Conservation (phyloP, 2,329 filamentous ascomycete genomes). For the Diaporthe ampelina region DNA sequence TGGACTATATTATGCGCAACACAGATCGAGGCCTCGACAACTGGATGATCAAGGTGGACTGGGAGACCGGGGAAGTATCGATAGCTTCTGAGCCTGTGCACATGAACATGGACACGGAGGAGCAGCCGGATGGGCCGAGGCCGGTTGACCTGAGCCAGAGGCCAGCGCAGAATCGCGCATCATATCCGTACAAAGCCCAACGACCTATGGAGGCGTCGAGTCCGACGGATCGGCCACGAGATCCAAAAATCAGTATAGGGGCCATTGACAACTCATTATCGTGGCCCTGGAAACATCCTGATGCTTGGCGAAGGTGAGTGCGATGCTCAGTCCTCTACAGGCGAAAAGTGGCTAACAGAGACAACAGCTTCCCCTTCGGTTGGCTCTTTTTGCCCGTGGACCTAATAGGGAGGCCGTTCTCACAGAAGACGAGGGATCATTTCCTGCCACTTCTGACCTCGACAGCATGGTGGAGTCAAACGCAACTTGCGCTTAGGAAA, state of each 20-base stretch:
- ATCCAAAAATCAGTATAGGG: constrained; percentile 80
- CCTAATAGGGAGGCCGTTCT: constrained; percentile 95
- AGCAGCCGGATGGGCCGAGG: constrained; percentile 68
- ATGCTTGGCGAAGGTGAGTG: constrained; percentile 78
- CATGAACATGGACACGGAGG: constrained; percentile 71
- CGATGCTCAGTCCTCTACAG: not conserved
- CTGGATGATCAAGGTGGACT: constrained; percentile 99
- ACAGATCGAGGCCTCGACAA: constrained; percentile 97
- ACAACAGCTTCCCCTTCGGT: constrained; percentile 94
- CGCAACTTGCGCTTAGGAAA: constrained; percentile 85
- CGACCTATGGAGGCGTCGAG: constrained; percentile 87
- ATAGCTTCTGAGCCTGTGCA: constrained; percentile 85
- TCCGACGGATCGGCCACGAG: constrained; percentile 57
- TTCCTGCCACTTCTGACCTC: constrained; percentile 97
- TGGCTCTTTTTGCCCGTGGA: constrained; percentile 98
- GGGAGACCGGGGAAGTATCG: constrained; percentile 83
- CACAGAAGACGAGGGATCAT: constrained; percentile 91
- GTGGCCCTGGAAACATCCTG: constrained; percentile 99
- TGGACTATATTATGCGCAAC: constrained; percentile 99
- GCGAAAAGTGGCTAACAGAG: constrained; percentile 44
- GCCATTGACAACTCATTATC: constrained; percentile 98
- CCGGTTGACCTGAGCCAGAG: constrained; percentile 69
- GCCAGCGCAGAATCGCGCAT: constrained; percentile 57
- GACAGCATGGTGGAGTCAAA: constrained; percentile 97
- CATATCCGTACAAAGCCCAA: constrained; percentile 81